These are phyloP conservation scores for Silene latifolia DNA, from an alignment of 148 eudicot genomes.

Conservation along the genomic window DNA sequence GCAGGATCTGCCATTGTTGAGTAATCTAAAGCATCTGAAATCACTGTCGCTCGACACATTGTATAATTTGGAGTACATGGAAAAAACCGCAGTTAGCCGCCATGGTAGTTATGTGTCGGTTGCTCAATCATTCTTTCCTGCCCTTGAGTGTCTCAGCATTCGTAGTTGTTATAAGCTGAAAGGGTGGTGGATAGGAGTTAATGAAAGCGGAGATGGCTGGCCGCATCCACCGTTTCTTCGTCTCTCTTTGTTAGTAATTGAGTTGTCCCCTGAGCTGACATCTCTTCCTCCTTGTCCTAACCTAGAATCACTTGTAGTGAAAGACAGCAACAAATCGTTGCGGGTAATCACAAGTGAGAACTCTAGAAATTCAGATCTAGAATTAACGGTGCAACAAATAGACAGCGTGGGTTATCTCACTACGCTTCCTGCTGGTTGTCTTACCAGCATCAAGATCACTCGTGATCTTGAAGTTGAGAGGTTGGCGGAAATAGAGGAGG, in stretches of 20 bases:
- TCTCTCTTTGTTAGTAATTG: not conserved
- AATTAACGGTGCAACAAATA: not conserved
- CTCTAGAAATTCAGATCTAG: not conserved
- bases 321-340: not conserved
- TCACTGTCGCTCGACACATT: not conserved
- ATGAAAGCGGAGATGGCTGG: not conserved
- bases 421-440: not conserved
- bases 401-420: not conserved
- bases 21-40: slow-evolving; percentile 14
- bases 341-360: not conserved
- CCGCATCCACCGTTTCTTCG: slow-evolving; percentile 3
- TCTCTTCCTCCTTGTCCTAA: slow-evolving; percentile 23
- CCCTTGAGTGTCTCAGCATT: slow-evolving; percentile 17
- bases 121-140: slow-evolving; percentile 12
- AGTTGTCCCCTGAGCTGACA: not conserved
- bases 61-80: slow-evolving; percentile 18
- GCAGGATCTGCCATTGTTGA: slow-evolving; percentile 12
- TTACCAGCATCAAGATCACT: not conserved
- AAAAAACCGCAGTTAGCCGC: not conserved
- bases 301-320: not conserved
- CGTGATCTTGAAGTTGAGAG: not conserved
- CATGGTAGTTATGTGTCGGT: not conserved
- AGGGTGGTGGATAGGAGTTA: slow-evolving; percentile 23
- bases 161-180: not conserved
- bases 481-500: slow-evolving; percentile 7